These are phyloP conservation scores for Fibroporia radiculosa DNA, from an alignment of 768 basidiomycete species.

Conservation along the genomic window DNA sequence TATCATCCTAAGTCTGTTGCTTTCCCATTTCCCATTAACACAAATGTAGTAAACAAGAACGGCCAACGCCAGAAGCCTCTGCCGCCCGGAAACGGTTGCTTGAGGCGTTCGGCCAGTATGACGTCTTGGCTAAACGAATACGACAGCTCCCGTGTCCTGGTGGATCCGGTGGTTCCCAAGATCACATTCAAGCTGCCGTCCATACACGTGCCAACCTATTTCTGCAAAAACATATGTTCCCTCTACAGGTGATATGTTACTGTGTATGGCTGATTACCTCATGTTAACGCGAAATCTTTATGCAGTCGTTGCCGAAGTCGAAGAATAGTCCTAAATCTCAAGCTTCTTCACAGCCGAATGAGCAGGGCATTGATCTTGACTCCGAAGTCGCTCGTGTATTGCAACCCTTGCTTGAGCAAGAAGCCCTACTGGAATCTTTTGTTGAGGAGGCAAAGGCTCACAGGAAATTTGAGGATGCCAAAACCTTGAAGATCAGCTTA, in stretches of 20 bases:
- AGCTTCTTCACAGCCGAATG: constrained; percentile 14
- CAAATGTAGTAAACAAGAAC: constrained; percentile 35
- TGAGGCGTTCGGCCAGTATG: constrained; percentile 83
- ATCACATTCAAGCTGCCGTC: constrained; percentile 79
- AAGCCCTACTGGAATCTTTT: constrained; percentile 83
- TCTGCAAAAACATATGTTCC: constrained; percentile 86
- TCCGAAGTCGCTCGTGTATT: constrained; percentile 64
- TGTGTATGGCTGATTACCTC: neutral
- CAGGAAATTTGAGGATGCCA: constrained; percentile 93
- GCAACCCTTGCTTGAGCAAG: constrained; percentile 91
- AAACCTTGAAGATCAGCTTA: constrained; percentile 72
- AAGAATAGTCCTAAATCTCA: constrained; percentile 22
- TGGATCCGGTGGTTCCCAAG: constrained; percentile 64
- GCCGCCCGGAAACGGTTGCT: constrained; percentile 73
- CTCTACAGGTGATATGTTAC: constrained; percentile 49
- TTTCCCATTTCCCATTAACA: too few relatives aligned
- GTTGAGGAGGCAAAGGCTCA: constrained; percentile 85
- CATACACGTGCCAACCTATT: constrained; percentile 69
- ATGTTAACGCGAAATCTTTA: neutral
- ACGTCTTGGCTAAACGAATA: constrained; percentile 81
- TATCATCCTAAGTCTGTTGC: constrained; percentile 1
- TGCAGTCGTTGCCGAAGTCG: constrained; percentile 41
- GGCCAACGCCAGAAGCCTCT: constrained; percentile 60
- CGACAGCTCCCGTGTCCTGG: constrained; percentile 57
- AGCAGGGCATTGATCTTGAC: constrained; percentile 45